Evolutionary conservation across 805 yeast species (phyloP), one percentile per base, ranked within the genome.

Genomic region (Zygosaccharomyces bailii): DNA sequence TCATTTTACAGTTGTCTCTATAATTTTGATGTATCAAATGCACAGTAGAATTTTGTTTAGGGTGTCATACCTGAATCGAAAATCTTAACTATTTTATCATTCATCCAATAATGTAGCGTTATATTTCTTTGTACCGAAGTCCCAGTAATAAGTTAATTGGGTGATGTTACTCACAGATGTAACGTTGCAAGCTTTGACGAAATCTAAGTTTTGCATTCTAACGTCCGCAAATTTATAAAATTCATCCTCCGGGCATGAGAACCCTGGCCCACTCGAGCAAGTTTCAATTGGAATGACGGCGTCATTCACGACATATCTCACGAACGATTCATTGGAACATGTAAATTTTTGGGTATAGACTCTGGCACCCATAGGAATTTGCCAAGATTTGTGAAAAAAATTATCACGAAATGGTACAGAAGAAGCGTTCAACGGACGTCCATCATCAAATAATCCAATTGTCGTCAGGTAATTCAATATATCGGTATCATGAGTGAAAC

Each of bases 401-500:
- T 72, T 65, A 40, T 71, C 69, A 24, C 47, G 47, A 63, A 78
- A 77, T 5, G 70, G 71, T 37, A 76, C 67, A 39, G 65, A 60
- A 50, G 73, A 72, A 17, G 66, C 55, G 5, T 78, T 71, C 50
- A 81, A 61, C 43, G 65, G 65, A 25, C 63, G 53, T 16, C 59
- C 67, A 7, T 60, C 54, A 19, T 57, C 65, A 27, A 62, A 60
- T 20, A 85, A 60, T 5, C 87, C 89, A 38, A 85, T 64, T 2
- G 91, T 85, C 21, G 86, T 69, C 54, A 82, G 67, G 53, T 74
- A 80, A 33, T 81, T 69, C 50, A 79, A 69, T 33, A 86, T 63
- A 50, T 82, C 84, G 30, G 83, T 75, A 60, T 87, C 95, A 57
- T 87, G 95, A 11, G 86, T 72, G 68, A 86, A 82, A 52, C 80